Conservation (phyloP, 1,139 yeast species). For the Tardiomyces blankii region DNA sequence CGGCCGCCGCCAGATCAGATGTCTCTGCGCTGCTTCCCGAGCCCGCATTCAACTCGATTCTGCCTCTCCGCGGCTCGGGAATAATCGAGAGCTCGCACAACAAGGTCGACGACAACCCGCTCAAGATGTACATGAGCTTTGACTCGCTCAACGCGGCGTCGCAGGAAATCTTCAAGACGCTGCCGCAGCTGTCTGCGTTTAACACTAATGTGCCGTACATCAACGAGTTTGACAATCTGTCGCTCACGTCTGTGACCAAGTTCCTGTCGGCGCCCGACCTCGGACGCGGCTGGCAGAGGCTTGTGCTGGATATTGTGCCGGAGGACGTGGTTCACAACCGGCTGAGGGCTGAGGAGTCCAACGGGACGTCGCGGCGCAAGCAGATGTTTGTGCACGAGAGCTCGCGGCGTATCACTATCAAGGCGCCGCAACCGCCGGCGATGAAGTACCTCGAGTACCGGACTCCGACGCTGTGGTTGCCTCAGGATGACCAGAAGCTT, state of each 20-base stretch:
- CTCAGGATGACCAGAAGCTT: constrained; percentile 78
- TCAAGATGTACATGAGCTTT: constrained; percentile 44
- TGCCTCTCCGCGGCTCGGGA: not conserved
- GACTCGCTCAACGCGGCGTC: constrained; percentile 39
- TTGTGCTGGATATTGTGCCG: constrained; percentile 17
- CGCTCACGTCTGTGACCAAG: constrained; percentile 20
- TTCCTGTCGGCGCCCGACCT: constrained; percentile 21
- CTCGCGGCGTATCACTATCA: not conserved
- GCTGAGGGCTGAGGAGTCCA: not conserved
- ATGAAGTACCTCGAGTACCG: constrained; percentile 66
- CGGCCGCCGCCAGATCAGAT: not conserved
- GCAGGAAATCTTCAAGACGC: constrained; percentile 16
- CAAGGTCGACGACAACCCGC: constrained; percentile 27
- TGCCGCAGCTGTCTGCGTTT: constrained; percentile 16
- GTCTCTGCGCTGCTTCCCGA: not conserved
- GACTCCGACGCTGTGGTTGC: constrained; percentile 92
- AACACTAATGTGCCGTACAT: constrained; percentile 17
- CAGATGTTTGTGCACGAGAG: not conserved
- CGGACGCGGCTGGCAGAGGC: constrained; percentile 22
- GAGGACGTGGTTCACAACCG: not conserved
- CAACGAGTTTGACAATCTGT: constrained; percentile 21
- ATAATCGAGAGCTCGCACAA: not conserved
- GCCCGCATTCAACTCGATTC: not conserved
- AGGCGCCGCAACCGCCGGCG: constrained; percentile 78
- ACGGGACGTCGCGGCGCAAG: not conserved